Percentiles rank a stretch among this genome's conserved stretches.
Conservation (phyloP, 768 basidiomycete genomes). For the Gelatoporia subvermispora region DNA sequence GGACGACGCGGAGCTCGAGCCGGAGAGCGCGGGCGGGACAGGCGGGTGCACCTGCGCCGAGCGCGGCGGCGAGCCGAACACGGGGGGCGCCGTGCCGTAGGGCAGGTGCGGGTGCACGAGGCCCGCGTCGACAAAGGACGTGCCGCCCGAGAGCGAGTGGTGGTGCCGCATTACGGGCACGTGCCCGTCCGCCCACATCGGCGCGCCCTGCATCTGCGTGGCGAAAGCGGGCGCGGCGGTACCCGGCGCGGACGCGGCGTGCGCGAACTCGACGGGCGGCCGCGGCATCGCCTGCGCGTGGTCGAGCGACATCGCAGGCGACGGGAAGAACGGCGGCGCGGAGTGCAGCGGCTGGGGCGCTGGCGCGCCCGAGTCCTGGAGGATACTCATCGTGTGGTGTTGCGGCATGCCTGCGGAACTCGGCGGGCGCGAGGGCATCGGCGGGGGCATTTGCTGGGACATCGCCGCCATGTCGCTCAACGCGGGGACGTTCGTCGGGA, state of each 20-base stretch:
- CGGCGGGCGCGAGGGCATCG: slow-evolving; percentile 21
- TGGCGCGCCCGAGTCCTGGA: slow-evolving; percentile 9
- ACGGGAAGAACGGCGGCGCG: not conserved
- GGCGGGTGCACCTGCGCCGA: slow-evolving; percentile 22
- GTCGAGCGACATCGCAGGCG: not conserved
- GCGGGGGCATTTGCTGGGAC: slow-evolving; percentile 19
- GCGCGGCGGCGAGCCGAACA: slow-evolving; percentile 15
- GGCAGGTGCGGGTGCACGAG: slow-evolving; percentile 10
- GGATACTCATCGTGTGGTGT: slow-evolving; percentile 11
- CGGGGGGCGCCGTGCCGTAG: slow-evolving; percentile 9
- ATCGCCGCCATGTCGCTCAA: slow-evolving; percentile 26
- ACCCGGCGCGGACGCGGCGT: not conserved
- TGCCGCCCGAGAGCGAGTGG: slow-evolving; percentile 16
- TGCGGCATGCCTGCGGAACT: slow-evolving; percentile 19
- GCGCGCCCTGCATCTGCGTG: slow-evolving; percentile 3
- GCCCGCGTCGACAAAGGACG: slow-evolving; percentile 10
- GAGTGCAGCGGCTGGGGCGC: slow-evolving; percentile 6
- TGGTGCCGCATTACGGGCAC: slow-evolving; percentile 10
- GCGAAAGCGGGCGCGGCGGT: slow-evolving; percentile 5
- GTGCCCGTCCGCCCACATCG: slow-evolving; percentile 12
- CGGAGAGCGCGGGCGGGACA: slow-evolving; percentile 4
- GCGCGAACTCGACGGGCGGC: not conserved
- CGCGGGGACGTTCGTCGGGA: slow-evolving; percentile 16
- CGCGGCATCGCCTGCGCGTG: not conserved
- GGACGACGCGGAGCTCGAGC: slow-evolving; percentile 15